phyloP scores from a whole-genome alignment of 1,284 basidiomycete species.

The Ustilago vetiveriae region DNA sequence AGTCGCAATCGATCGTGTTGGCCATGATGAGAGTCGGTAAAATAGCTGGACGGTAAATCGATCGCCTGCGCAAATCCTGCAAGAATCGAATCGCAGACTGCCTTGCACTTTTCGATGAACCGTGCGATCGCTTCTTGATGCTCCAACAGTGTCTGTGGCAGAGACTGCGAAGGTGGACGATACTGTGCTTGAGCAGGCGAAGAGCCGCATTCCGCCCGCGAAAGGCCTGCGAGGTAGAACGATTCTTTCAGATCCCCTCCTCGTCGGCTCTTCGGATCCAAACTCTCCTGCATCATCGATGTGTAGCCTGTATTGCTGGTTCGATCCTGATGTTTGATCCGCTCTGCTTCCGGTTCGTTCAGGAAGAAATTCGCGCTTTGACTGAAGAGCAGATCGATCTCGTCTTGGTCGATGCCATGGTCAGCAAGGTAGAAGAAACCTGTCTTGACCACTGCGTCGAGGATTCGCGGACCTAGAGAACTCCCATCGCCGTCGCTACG shows the following conservation, averaged over 20 bases:
- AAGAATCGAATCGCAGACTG: slow-evolving; percentile 33
- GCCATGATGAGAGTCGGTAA: slow-evolving; percentile 37
- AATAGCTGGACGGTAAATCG: slow-evolving; percentile 28
- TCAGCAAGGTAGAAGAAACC: slow-evolving; percentile 61
- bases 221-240: slow-evolving; percentile 50
- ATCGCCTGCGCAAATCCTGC: slow-evolving; percentile 51
- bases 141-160: slow-evolving; percentile 31
- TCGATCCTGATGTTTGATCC: slow-evolving; percentile 23
- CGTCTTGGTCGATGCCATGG: slow-evolving; percentile 40
- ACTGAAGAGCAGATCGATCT: slow-evolving; percentile 43
- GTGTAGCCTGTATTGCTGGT: slow-evolving; percentile 49
- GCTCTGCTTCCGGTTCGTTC: slow-evolving; percentile 17
- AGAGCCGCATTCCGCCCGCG: slow-evolving; percentile 5
- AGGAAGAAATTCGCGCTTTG: slow-evolving; percentile 40
- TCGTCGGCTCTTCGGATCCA: slow-evolving; percentile 29
- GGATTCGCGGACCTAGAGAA: slow-evolving; percentile 24
- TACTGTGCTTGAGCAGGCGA: slow-evolving; percentile 2
- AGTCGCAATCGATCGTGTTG: slow-evolving; percentile 54
- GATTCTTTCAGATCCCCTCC: slow-evolving; percentile 60
- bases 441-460: slow-evolving; percentile 36
- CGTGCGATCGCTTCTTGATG: slow-evolving; percentile 15
- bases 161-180: slow-evolving; percentile 27
- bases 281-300: slow-evolving; percentile 28
- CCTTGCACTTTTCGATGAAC: slow-evolving; percentile 51
- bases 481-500: neutral